Evolutionary conservation across 148 eudicot species (phyloP).

Genomic region (Selenicereus undatus): DNA sequence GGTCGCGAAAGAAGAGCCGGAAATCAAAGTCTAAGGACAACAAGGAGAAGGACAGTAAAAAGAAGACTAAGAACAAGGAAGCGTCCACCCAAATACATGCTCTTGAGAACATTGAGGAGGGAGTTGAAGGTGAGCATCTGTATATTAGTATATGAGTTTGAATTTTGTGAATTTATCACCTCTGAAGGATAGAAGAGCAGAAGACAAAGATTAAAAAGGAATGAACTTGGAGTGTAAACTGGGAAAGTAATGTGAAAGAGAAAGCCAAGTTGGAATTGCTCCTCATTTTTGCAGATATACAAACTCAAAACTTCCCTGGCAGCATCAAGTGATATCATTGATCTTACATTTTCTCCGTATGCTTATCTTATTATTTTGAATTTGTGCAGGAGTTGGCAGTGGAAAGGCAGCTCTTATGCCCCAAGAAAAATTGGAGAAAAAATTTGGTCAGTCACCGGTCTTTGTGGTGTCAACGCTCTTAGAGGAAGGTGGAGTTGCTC

Average conservation of each 20-base stretch:
- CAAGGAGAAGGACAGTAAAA: slow-evolving; percentile 43
- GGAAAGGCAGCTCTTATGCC: slow-evolving; percentile 82
- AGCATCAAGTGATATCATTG: neutral
- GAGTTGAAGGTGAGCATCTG: slow-evolving; percentile 66
- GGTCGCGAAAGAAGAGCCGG: slow-evolving; percentile 53
- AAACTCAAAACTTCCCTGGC: neutral
- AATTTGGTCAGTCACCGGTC: slow-evolving; percentile 89
- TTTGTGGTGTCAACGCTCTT: slow-evolving; percentile 76
- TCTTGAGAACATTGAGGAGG: slow-evolving; percentile 96
- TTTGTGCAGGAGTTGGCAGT: slow-evolving; percentile 58
- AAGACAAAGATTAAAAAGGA: neutral
- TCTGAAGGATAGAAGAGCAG: neutral
- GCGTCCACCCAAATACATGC: slow-evolving; percentile 81
- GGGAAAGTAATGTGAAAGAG: no score
- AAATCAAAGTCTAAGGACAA: slow-evolving; percentile 61
- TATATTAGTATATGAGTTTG: neutral
- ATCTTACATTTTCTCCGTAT: neutral
- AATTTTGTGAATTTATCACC: neutral
- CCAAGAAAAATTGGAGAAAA: slow-evolving; percentile 81
- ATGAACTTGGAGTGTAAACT: no score
- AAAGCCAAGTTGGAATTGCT: no score
- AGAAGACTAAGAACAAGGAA: slow-evolving; percentile 62
- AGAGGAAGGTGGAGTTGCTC: slow-evolving; percentile 75
- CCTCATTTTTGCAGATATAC: no score
- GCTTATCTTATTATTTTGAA: neutral